Base-by-base conservation (phyloP, 2,329 filamentous ascomycete genomes). In the Colletotrichum sp. region DNA sequence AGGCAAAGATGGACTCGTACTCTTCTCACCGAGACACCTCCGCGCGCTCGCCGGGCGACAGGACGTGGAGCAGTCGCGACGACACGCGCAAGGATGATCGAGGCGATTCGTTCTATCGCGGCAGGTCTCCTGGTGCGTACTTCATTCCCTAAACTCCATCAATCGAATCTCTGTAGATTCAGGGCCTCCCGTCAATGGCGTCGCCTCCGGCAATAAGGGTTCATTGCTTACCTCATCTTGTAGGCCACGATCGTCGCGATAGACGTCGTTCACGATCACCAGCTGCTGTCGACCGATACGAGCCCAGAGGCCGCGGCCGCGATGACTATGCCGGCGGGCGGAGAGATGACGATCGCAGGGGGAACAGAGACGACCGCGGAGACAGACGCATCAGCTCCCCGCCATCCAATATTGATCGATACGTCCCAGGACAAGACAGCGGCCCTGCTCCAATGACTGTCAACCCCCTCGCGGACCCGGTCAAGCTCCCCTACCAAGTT, bases 401-500 rank as follows among this genome's bases (percentile, higher is more conserved):
- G 77, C 87, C 93, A 34, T 90, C 93, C 74, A 94, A 94, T 74
- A 97, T 98, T 78, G 95, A 98, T 83, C 92, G 95, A 79, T 97
- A 97, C 82, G 93, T 97, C 24, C 95, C 95, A 2, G 94, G 94
- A 21, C 93, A 95, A 79, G 92, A 94, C 69, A 84, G 81, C 73
- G 86, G 88, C 28, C 83, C 90, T 21, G 28, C 72, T 12, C 84
- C 90, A 16, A 48, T 87, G 26, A 81, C 88, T 1, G 84, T 88
- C 21, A 96, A 96, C 79, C 94, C 94, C 10, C 86, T 96, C 5
- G 88, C 91, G 15, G 94, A 96, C 77, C 94, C 94, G 3, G 88
- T 94, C 79, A 91, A 91, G 76, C 88, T 96, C 12, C 92, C 94
- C 4, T 96, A 94, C 77, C 94, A 96, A 82, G 94, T 96, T 71